A percentile compares a stretch with the other conserved stretches of the same genome.
Conservation (phyloP, 2,329 filamentous ascomycete species). For the Scedosporium aurantiacum region DNA sequence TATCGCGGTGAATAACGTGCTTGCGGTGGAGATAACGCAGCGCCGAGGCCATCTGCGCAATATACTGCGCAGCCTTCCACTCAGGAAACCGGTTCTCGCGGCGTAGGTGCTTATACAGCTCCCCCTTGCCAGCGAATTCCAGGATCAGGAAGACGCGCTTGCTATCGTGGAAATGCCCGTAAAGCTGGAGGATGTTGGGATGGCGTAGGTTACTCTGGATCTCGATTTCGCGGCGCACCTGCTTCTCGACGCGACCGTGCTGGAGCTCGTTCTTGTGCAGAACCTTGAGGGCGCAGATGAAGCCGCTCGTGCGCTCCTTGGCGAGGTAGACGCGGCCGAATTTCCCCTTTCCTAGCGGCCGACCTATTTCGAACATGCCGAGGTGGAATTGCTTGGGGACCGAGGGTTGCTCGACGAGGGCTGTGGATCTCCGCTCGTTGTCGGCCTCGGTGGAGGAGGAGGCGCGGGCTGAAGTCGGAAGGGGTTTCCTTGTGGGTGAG, state of each 20-base stretch:
- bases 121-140: slow-evolving; percentile 76
- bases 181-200: slow-evolving; percentile 74
- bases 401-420: slow-evolving; percentile 45
- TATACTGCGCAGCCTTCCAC: slow-evolving; percentile 77
- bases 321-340: slow-evolving; percentile 81
- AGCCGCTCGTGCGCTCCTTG: slow-evolving; percentile 65
- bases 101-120: slow-evolving; percentile 78
- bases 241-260: slow-evolving; percentile 70
- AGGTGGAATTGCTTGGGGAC: slow-evolving; percentile 64
- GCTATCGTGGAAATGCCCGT: slow-evolving; percentile 80
- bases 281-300: slow-evolving; percentile 79
- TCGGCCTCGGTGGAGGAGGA: slow-evolving; percentile 34
- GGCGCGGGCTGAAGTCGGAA: slow-evolving; percentile 25
- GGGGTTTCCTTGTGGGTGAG: slow-evolving; percentile 43
- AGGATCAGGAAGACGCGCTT: slow-evolving; percentile 82
- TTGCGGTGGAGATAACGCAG: slow-evolving; percentile 89
- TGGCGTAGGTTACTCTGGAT: slow-evolving; percentile 82
- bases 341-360: slow-evolving; percentile 76
- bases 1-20: slow-evolving; percentile 93
- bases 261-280: slow-evolving; percentile 76
- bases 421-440: slow-evolving; percentile 38
- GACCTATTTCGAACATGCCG: slow-evolving; percentile 89
- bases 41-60: slow-evolving; percentile 84
- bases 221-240: slow-evolving; percentile 78
- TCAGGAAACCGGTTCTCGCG: slow-evolving; percentile 72